Evolutionary conservation across 345 rosid genomes (phyloP), one percentile per base, ranked within the genome.

Genomic region (Orychophragmus violaceus): DNA sequence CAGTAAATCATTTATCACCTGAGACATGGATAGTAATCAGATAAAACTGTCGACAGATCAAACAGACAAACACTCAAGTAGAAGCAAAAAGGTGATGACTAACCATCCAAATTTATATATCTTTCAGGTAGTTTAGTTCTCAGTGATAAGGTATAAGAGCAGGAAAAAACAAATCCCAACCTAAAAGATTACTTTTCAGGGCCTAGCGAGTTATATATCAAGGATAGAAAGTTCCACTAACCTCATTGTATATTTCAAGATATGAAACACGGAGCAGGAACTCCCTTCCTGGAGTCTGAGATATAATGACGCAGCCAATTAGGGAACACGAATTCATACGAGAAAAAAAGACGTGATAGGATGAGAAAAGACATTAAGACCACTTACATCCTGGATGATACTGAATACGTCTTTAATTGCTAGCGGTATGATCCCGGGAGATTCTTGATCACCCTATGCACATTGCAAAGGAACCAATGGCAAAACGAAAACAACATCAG

Each of bases 231-330:
- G 28, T 50, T 55, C 33, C 49, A 80, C 87, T 72, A 17, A 86
- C 99, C 98, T 95, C 99, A 41, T 95, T 95, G 78, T 95, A 91
- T 60, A 95, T 95, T 86, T 95, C 99, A 68, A 95, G 94, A 81
- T 95, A 95, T 29, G 99, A 95, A 64, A 95, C 98, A 5, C 99
- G 98, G 62, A 95, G 86, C 74, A 95, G 78, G 79, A 87, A 95
- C 76, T 95, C 99, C 68, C 97, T 84, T 81, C 99, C 98, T 41
- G 99, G 98, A 78, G 99, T 89, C 99, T 95, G 91, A 61, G 74
- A 36, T 21, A 62, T 69, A 50, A 75, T 52, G 64, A 65, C 35
- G 42, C 30, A 37, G 70, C 66, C 59, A 64, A 21, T 35, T 62
- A 67, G 44, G 23, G 0, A 54, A 22, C 28, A 68, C 45, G 52